phyloP scores from a whole-genome alignment of 371 early-diverging fungal species.

The Dipsacomyces acuminosporus region DNA sequence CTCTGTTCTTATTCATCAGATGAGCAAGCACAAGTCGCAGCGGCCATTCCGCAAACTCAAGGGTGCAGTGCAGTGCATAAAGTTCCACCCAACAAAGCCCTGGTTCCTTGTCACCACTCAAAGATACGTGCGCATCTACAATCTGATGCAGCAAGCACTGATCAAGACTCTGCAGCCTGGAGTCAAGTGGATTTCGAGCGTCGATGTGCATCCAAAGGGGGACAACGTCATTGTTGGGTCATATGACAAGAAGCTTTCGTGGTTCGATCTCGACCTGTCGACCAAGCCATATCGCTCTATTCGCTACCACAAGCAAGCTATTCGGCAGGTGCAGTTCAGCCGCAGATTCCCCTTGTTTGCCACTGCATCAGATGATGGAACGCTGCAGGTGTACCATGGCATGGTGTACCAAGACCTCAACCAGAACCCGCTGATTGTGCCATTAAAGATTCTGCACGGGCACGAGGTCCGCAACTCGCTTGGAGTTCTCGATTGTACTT shows the following conservation, averaged over 20 bases:
- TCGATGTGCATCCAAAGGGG: conserved; percentile 88
- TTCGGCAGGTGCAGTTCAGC: conserved; percentile 85
- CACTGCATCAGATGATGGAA: conserved; percentile 88
- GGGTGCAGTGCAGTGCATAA: conserved; percentile 81
- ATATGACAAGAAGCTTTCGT: conserved; percentile 88
- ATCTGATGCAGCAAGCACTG: conserved; percentile 80
- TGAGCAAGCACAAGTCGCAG: conserved; percentile 82
- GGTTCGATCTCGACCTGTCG: conserved; percentile 95
- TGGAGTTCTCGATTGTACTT: conserved; percentile 80
- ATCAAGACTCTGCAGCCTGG: conserved; percentile 76
- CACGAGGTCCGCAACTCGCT: conserved; percentile 69
- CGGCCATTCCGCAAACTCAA: conserved; percentile 76
- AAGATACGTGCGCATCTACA: conserved; percentile 87
- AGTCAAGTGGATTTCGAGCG: conserved; percentile 89
- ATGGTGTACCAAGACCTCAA: conserved; percentile 93
- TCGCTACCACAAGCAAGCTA: conserved; percentile 81
- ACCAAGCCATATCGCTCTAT: conserved; percentile 88
- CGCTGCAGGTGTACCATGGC: conserved; percentile 92
- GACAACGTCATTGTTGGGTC: conserved; percentile 94
- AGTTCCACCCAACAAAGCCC: conserved; percentile 93
- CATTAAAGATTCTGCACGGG: conserved; percentile 88
- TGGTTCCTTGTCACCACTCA: conserved; percentile 93
- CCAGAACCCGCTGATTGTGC: conserved; percentile 95
- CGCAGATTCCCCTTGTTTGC: conserved; percentile 91
- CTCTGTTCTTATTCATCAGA: conserved; percentile 86